Base-by-base conservation (phyloP, 139 green algal genomes). In the Chlamydomonas incerta region DNA sequence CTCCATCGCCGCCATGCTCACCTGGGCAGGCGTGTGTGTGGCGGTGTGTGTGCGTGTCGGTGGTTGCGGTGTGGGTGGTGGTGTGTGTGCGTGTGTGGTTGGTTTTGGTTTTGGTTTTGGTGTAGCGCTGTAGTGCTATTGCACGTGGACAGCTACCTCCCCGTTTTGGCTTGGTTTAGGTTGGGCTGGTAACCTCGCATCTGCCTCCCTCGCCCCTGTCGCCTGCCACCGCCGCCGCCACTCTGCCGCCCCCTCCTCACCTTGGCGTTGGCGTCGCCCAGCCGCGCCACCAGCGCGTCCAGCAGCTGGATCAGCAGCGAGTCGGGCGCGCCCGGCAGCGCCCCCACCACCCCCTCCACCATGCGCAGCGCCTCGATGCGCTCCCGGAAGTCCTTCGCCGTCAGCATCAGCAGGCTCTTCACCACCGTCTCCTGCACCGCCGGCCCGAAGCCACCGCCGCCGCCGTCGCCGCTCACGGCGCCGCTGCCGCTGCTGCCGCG, bases 201-300 rank as follows among this genome's bases (percentile, higher is more conserved):
- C n/a, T n/a, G n/a, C n/a, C n/a, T n/a, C n/a, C n/a, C n/a, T n/a
- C n/a, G n/a, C n/a, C n/a, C n/a, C n/a, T n/a, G n/a, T n/a, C n/a
- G n/a, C n/a, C n/a, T n/a, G n/a, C n/a, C n/a, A n/a, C n/a, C n/a
- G n/a, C n/a, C n/a, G n/a, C n/a, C n/a, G n/a, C n/a, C n/a, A n/a
- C n/a, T n/a, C n/a, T n/a, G n/a, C n/a, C n/a, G n/a, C 13, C 82
- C 41, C 31, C 90, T 72, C 23, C 72, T 72, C 4, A 95, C 93
- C 89, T 94, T 95, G 68, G 88, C 85, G 85, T 95, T 95, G 75
- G 86, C 87, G 77, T 95, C 93, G 9, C 55, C 55, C 17, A 95
- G 57, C 3, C 91, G 80, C 0, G 77, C 71, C 17, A 81, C 41
- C 52, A 91, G 34, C 4, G 35, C 72, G 26, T 79, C 50, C 58